A percentile compares a stretch with the other conserved stretches of the same genome.
These are phyloP conservation scores for Linnemannia hyalina DNA, from an alignment of 192 early-diverging fungal species.

Conservation along the genomic window DNA sequence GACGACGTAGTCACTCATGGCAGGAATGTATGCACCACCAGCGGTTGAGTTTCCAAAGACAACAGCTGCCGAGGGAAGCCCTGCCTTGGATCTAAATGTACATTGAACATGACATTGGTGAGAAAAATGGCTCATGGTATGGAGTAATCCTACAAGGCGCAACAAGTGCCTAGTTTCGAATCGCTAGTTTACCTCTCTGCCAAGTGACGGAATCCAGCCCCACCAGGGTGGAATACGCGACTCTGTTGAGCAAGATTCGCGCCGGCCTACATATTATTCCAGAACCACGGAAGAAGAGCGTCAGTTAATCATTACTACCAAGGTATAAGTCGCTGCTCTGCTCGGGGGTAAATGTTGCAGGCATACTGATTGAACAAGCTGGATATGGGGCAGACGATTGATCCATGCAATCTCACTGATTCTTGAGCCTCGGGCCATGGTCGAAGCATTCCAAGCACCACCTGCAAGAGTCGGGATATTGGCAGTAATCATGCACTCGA, in stretches of 20 bases:
- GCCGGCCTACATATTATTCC: constrained; percentile 61
- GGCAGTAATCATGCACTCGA: constrained; percentile 70
- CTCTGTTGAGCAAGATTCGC: constrained; percentile 76
- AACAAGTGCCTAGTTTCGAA: not conserved
- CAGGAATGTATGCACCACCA: constrained; percentile 74
- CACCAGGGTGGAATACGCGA: constrained; percentile 73
- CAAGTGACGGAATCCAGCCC: constrained; percentile 69
- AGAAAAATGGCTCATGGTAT: not conserved
- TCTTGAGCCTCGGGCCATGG: constrained; percentile 65
- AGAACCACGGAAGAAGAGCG: not conserved
- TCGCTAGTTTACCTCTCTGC: constrained; percentile 53
- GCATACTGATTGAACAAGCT: constrained; percentile 69
- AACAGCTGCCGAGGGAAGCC: constrained; percentile 68
- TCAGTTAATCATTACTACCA: no score
- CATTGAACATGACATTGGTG: not conserved
- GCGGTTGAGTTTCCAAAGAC: constrained; percentile 78
- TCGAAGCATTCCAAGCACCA: constrained; percentile 71
- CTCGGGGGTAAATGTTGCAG: no score
- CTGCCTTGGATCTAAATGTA: constrained; percentile 66
- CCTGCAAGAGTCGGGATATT: constrained; percentile 72
- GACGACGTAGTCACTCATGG: constrained; percentile 76
- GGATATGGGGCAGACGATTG: constrained; percentile 69
- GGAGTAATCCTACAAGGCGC: not conserved
- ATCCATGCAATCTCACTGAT: constrained; percentile 66
- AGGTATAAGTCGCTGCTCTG: no score